phyloP scores from a whole-genome alignment of 225 moss, liverwort and hornwort genomes.

The Pseudisothecium myosuroides region DNA sequence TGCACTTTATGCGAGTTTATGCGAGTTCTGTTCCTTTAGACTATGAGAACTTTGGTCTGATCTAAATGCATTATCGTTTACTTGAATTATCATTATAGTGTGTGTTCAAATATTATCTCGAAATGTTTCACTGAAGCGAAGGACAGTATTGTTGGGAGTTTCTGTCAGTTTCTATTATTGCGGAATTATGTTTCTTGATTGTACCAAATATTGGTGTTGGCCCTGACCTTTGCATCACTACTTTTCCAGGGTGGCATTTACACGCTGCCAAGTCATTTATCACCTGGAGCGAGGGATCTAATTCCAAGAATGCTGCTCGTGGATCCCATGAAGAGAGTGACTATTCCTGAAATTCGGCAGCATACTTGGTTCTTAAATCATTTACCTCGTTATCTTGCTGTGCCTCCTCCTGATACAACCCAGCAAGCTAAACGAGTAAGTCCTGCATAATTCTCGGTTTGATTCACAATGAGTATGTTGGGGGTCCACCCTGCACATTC shows the following conservation, averaged over 20 bases:
- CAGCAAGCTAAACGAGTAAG: constrained; percentile 53
- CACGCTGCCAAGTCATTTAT: constrained; percentile 53
- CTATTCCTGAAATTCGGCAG: constrained; percentile 58
- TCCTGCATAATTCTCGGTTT: not conserved
- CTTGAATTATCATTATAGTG: not conserved
- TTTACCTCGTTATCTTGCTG: constrained; percentile 56
- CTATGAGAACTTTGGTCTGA: not conserved
- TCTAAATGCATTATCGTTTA: not conserved
- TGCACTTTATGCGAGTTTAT: not conserved
- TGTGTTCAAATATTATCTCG: not conserved
- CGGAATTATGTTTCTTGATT: not conserved
- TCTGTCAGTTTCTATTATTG: not conserved
- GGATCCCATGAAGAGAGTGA: constrained; percentile 55
- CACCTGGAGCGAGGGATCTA: constrained; percentile 49
- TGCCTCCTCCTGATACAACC: constrained; percentile 49
- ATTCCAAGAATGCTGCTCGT: constrained; percentile 55
- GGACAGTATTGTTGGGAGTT: not conserved
- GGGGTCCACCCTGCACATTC: not conserved
- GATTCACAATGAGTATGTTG: not conserved
- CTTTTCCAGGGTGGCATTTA: constrained; percentile 42
- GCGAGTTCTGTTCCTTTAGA: not conserved
- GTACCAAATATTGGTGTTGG: not conserved
- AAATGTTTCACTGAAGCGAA: not conserved
- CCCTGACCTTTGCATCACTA: not conserved
- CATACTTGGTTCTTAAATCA: constrained; percentile 39